A percentile compares a stretch with the other conserved stretches of the same genome.
phyloP scores from a whole-genome alignment of 352 stramenopile genomes.

The Globisporangium apiculatum region DNA sequence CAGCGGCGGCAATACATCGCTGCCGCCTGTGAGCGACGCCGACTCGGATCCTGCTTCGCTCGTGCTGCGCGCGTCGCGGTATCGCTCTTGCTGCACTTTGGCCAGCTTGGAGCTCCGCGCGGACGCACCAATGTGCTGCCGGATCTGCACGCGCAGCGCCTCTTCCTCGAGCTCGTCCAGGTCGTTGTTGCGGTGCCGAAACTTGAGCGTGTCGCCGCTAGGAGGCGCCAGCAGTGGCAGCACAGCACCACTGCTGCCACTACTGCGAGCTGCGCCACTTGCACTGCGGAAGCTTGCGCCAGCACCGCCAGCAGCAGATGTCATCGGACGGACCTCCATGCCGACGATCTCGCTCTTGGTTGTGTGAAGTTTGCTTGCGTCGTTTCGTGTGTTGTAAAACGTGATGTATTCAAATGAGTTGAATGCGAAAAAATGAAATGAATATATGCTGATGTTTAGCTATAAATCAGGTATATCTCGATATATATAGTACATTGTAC shows the following conservation, averaged over 20 bases:
- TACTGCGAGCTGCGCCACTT: no score
- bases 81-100: constrained; percentile 7
- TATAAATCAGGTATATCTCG: no score
- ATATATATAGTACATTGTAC: no score
- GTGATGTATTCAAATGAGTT: no score
- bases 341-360: no score
- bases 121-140: constrained; percentile 30
- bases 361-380: no score
- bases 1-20: constrained; percentile 7
- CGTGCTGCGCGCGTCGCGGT: constrained; percentile 6
- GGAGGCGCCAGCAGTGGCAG: constrained; percentile 30
- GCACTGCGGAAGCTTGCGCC: no score
- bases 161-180: constrained; percentile 42
- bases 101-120: constrained; percentile 5
- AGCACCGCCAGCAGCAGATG: no score
- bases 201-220: constrained; percentile 28
- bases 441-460: no score
- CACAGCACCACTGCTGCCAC: neutral
- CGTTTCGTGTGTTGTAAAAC: no score
- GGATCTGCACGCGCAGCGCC: constrained; percentile 32
- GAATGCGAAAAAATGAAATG: no score
- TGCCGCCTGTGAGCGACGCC: constrained; percentile 9
- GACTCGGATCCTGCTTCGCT: constrained; percentile 11
- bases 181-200: constrained; percentile 33
- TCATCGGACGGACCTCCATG: no score